Percentiles rank a stretch among this genome's conserved stretches.
Conservation (phyloP, 2,329 filamentous ascomycete genomes). For the Calonectria multiphialidica region DNA sequence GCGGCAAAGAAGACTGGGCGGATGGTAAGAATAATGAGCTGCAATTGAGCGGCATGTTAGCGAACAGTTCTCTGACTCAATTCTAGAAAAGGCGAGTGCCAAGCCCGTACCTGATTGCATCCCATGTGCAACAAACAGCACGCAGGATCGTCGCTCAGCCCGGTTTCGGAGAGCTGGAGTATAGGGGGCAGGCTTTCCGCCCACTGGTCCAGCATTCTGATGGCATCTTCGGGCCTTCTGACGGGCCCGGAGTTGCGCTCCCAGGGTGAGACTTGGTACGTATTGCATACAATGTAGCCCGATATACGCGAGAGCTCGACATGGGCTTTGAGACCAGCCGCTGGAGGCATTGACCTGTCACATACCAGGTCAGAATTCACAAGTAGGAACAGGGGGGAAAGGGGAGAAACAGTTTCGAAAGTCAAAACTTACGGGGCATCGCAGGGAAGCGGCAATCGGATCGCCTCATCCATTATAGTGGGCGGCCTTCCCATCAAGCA, state of each 20-base stretch:
- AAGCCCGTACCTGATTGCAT: slow-evolving; percentile 54
- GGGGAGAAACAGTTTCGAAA: neutral
- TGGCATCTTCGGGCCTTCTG: slow-evolving; percentile 53
- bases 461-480: slow-evolving; percentile 60
- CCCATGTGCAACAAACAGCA: slow-evolving; percentile 62
- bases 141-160: slow-evolving; percentile 55
- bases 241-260: slow-evolving; percentile 40
- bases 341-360: slow-evolving; percentile 56
- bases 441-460: slow-evolving; percentile 56
- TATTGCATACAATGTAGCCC: slow-evolving; percentile 61
- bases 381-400: neutral
- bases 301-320: slow-evolving; percentile 61
- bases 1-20: slow-evolving; percentile 61
- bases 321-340: slow-evolving; percentile 59
- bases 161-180: slow-evolving; percentile 52
- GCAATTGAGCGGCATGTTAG: neutral
- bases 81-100: neutral
- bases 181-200: slow-evolving; percentile 49
- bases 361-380: neutral
- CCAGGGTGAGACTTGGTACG: slow-evolving; percentile 55
- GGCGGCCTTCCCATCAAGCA: slow-evolving; percentile 64
- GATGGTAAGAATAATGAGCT: slow-evolving; percentile 60
- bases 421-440: slow-evolving; percentile 54
- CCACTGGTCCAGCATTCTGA: slow-evolving; percentile 59
- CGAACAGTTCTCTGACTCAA: neutral